Evolutionary conservation across 495 filamentous ascomycete species (phyloP), one percentile per base, ranked within the genome.

Genomic region (Glutinoglossum americanum): DNA sequence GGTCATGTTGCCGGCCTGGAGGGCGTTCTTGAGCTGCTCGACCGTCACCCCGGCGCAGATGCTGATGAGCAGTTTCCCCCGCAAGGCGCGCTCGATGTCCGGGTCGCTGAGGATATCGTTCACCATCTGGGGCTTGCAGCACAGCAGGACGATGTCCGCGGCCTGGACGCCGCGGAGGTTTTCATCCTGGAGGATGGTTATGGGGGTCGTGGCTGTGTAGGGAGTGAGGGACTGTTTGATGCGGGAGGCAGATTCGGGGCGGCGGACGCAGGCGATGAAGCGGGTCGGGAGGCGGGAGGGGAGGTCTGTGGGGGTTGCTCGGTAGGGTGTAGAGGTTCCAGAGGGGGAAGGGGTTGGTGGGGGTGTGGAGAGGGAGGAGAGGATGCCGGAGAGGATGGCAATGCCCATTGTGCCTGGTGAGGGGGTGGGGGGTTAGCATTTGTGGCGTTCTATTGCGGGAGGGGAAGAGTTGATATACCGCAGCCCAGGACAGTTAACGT

Each of bases 351-450:
- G 28, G 35, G 54, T 7, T 5, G 15, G 21, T 4, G 17, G 8
- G 32, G 26, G 26, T 1, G 33, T 11, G 17, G 45, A 15, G 19
- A 89, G 72, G 17, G 84, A 82, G 56, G 75, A 67, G 54, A 89
- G 79, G 62, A 93, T 85, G 51, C 87, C 87, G 6, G 80, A 84
- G 53, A 92, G 77, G 62, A 93, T 88, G 37, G 87, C 84, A 48
- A 85, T 83, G 51, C 87, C 87, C 77, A 93, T 81, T 23, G 85
- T 90, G 55, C 87, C 85, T 72, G 27, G n/a, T n/a, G n/a, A n/a
- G n/a, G n/a, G n/a, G n/a, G n/a, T n/a, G n/a, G 33, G 55, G 59
- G 54, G 49, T 56, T 35, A 45, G 58, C 32, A 15, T 51, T 21
- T n/a, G 53, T 27, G 32, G 23, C 17, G 27, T 32, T n/a, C 35